Conservation (phyloP, 2,329 filamentous ascomycete species). For the Venturia nashicola region DNA sequence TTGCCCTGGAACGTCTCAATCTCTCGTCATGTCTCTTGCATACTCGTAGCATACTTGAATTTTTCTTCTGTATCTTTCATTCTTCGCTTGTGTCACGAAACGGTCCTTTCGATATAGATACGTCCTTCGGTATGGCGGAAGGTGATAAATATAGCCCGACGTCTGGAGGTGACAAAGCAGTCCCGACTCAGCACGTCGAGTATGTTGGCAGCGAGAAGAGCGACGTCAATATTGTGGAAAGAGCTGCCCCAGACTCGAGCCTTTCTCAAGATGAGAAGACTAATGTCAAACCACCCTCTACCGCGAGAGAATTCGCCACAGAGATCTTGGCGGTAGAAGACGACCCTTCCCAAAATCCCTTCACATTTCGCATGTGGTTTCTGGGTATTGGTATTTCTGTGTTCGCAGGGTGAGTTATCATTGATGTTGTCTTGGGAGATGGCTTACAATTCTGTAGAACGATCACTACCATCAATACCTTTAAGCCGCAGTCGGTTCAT, state of each 20-base stretch:
- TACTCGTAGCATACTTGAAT: background rate
- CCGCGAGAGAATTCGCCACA: constrained; percentile 7
- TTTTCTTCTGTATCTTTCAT: background rate
- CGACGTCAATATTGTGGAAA: background rate
- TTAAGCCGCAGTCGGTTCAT: constrained; percentile 34
- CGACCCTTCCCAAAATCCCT: constrained; percentile 9
- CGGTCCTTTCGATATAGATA: background rate
- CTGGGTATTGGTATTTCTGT: constrained; percentile 10
- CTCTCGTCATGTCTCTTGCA: background rate
- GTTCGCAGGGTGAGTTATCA: constrained; percentile 21
- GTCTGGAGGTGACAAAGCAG: background rate
- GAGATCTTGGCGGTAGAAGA: constrained; percentile 8
- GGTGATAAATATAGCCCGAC: background rate
- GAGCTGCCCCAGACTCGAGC: background rate
- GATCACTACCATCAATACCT: constrained; percentile 14
- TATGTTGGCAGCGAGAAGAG: background rate
- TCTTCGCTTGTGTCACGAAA: background rate
- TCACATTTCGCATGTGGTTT: constrained; percentile 10
- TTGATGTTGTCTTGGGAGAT: background rate
- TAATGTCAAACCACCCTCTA: constrained; percentile 2
- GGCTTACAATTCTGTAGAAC: constrained; percentile 1
- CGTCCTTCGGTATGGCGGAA: background rate
- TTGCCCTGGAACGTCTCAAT: background rate
- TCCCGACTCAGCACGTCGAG: background rate
- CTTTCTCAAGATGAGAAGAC: background rate